Evolutionary conservation across 768 basidiomycete species (phyloP), one percentile per base, ranked within the genome.

Genomic region (Chalciporus piperatus): DNA sequence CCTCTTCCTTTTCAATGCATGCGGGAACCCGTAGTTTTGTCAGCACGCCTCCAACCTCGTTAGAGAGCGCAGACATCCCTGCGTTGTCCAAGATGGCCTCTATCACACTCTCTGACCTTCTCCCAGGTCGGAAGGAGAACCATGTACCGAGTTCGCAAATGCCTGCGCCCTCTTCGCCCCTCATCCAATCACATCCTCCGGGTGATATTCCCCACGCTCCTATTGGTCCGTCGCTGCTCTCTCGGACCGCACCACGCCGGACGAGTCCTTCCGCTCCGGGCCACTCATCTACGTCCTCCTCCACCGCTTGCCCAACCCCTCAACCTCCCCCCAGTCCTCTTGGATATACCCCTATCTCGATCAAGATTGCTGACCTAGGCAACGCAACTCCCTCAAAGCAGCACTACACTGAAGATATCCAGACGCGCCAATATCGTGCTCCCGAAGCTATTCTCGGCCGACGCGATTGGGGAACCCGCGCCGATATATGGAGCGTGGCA

Each of bases 351-450:
- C 80, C 81, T 3, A 84, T 97, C 58, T 84, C 81, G 17, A 80
- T 97, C 64, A 96, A 97, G 77, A 94, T 97, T 55, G 93, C 93
- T 27, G 93, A 97, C 72, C 74, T 97, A 40, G 93, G 93, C 22
- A 97, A 97, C 66, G 94, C 93, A 22, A 94, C 93, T 32, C 93
- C 92, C 14, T 85, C 89, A n/a, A 85, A 74, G 58, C 84, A 85
- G 61, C 92, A 96, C 66, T 97, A 83, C 66, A 96, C 93, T 9
- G 93, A 95, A 63, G 93, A 94, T 65, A 96, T 95, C 58, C 94
- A 96, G 72, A 97, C 93, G n/a, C 82, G 93, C 39, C 93, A 96
- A 65, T 97, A 97, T 67, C 87, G 93, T 55, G 82, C 89, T 23
- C 93, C 93, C n/a, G 93, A 97, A 69, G 93, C 92, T 48, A 93